Conservation (phyloP, 1,284 basidiomycete species). For the Puccinia horiana region DNA sequence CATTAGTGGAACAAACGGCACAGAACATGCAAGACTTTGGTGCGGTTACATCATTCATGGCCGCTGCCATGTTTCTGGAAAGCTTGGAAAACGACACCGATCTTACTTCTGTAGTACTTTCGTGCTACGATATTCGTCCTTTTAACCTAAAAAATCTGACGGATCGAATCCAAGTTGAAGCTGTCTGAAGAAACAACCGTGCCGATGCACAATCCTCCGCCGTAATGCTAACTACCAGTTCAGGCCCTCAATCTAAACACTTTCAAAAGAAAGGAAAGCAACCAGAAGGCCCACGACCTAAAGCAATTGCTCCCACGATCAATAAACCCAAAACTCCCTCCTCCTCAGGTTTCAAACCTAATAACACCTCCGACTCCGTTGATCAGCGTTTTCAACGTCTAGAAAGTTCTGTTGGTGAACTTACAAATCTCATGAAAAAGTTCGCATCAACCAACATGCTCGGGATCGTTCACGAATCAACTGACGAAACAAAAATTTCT, state of each 20-base stretch:
- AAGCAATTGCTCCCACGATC: not conserved
- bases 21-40: not conserved
- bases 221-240: not conserved
- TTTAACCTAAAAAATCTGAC: conserved; percentile 9
- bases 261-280: not conserved
- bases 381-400: not conserved
- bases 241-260: not conserved
- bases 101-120: not conserved
- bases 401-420: not conserved
- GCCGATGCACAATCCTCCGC: not conserved
- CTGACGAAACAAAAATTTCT: not conserved
- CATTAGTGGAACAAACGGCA: not conserved
- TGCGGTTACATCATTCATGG: not conserved
- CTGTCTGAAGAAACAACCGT: not conserved
- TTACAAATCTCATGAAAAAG: not conserved
- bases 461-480: not conserved
- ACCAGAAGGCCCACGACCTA: not conserved
- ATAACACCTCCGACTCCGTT: not conserved
- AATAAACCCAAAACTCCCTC: not conserved
- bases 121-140: conserved; percentile 2
- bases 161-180: not conserved
- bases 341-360: not conserved
- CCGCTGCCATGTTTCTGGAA: not conserved
- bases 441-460: not conserved
- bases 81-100: not conserved